Base-by-base conservation (phyloP, 257 asterid genomes). In the Mitragyna speciosa region DNA sequence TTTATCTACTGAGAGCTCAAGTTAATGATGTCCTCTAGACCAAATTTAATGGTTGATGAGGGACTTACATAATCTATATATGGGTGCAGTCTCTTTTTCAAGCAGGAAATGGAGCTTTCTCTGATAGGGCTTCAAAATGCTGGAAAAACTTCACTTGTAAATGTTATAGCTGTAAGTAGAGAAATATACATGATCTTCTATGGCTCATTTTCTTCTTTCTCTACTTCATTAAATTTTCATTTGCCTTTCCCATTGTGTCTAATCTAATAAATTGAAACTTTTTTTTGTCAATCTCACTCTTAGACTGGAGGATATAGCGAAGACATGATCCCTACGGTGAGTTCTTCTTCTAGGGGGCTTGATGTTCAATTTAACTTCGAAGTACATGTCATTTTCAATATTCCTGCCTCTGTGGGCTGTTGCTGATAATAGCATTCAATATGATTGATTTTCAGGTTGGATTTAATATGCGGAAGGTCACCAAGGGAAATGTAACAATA, bases 71-170 rank as follows among this genome's bases (percentile, higher is more conserved):
- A 10, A 24, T 64, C 73, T 56, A 7, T 81, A 75, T 78, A 68
- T 78, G 52, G 70, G 49, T 84, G 76, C 93, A 95, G 98, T 92
- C 94, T 93, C 67, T 95, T 95, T 83, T 93, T 95, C 93, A 95
- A 95, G 97, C 99, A 95, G 91, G 99, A 95, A 90, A 95, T 95
- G 99, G 99, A 95, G 90, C 95, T 95, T 78, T 95, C 99, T 82
- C 87, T 95, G 76, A 95, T 95, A 86, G 99, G 99, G 81, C 94
- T 95, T 74, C 99, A 95, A 82, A 95, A 95, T 82, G 99, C 99
- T n/a, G 99, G 99, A 79, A 95, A 95, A 90, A 93, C 99, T 73
- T 95, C 99, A 28, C 99, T 95, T 76, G 99, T 95, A 72, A 93
- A 95, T 82, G 98, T 93, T 83, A 89, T 95, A 15, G 99, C 97